Base-by-base conservation (phyloP, 768 basidiomycete genomes). In the Agaricus blazei region DNA sequence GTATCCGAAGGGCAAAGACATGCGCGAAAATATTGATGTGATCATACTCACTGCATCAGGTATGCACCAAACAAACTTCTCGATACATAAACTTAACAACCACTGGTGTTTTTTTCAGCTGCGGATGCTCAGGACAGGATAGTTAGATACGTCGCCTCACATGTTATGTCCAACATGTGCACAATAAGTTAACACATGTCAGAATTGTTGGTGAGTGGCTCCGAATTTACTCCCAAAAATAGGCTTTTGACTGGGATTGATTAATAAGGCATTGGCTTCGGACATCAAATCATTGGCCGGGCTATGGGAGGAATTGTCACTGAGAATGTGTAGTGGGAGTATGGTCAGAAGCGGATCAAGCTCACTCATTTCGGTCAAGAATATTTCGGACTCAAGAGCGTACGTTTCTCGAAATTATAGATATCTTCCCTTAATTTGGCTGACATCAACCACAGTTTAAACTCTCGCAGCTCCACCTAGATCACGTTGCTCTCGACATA, bases 31-130 rank as follows among this genome's bases (percentile, higher is more conserved):
- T 34, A 8, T 87, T 63, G 80, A 87, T 56, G 90, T 77, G 0
- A 70, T 98, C 26, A 70, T 97, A 54, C 74, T 95, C 57, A 89
- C 87, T 1, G 95, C 94, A 1, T 91, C 91, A 11, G 83, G 93
- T 95, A 27, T 15, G 42, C 29, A 37, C 23, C 95, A 40, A 72
- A 87, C 24, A 70, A 71, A 0, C 93, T 81, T 72, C 85, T 29
- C 66, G 72, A 1, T 66, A 71, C 92, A n/a, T 75, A 76, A 0
- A 61, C 65, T 4, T 63, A 74, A 36, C 82, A 79, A 52, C 80
- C 84, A 0, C 66, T 8, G 67, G 92, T 59, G 90, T 14, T 45
- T 26, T 28, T 5, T 14, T 12, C 2, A 48, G 46, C 26, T 9
- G 46, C 46, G 9, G 46, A 48, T 14, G 46, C 46, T 12, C 9